These are phyloP conservation scores for Rubroshorea leprosula DNA, from an alignment of 345 rosid species.

Conservation along the genomic window DNA sequence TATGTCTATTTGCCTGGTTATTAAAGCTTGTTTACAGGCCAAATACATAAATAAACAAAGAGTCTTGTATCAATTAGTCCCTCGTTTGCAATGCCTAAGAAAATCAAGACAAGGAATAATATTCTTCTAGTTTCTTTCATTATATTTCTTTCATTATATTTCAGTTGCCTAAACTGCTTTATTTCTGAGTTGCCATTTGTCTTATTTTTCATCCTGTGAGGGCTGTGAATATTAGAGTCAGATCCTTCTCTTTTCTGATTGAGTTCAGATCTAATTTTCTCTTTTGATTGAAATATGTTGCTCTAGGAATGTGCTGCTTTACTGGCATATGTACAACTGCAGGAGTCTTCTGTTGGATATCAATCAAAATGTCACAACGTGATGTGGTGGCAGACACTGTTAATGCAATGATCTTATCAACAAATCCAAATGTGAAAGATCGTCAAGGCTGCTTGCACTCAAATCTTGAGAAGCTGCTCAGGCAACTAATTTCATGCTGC, in stretches of 20 bases:
- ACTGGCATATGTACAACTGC: slow-evolving; percentile 70
- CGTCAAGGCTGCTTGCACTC: slow-evolving; percentile 47
- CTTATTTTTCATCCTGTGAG: slow-evolving; percentile 7
- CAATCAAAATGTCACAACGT: slow-evolving; percentile 74
- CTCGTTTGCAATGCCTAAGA: too few species aligned
- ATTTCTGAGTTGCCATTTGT: neutral
- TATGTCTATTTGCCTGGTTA: too few species aligned
- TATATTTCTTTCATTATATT: neutral
- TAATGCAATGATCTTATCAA: slow-evolving; percentile 68
- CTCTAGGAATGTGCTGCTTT: slow-evolving; percentile 77
- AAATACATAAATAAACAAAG: too few species aligned
- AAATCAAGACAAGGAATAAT: too few species aligned
- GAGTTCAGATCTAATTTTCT: slow-evolving; percentile 7
- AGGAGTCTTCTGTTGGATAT: slow-evolving; percentile 59
- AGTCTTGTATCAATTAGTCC: too few species aligned
- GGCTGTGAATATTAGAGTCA: neutral
- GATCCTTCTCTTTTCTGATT: neutral
- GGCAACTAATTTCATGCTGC: slow-evolving; percentile 81
- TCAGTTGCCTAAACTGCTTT: neutral
- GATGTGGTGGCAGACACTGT: slow-evolving; percentile 87
- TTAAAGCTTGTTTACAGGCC: too few species aligned
- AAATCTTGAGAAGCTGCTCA: slow-evolving; percentile 63
- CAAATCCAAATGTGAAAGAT: slow-evolving; percentile 60
- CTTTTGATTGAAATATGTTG: neutral
- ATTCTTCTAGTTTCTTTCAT: neutral